Percentiles rank a stretch among this genome's conserved stretches.
phyloP scores from a whole-genome alignment of 2,329 filamentous ascomycete species.

The Rutstroemia sydowiana region DNA sequence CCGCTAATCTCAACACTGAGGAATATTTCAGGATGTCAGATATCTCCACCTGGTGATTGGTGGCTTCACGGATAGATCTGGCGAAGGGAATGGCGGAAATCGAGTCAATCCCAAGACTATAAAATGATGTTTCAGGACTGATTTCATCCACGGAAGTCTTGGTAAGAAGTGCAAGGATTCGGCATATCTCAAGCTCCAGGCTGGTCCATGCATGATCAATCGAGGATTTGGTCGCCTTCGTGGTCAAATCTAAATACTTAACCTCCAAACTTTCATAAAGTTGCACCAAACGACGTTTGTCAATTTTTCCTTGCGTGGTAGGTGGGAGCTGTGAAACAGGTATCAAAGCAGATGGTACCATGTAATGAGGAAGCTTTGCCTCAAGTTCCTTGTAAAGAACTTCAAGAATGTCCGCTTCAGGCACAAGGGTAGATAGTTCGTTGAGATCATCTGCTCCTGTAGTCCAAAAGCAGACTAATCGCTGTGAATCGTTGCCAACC shows the following conservation, averaged over 20 bases:
- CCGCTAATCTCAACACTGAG: slow-evolving; percentile 55
- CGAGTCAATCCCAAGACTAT: slow-evolving; percentile 74
- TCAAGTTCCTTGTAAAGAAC: slow-evolving; percentile 48
- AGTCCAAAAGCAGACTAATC: slow-evolving; percentile 65
- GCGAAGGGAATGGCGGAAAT: slow-evolving; percentile 70
- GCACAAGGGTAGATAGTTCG: slow-evolving; percentile 29
- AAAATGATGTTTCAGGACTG: slow-evolving; percentile 62
- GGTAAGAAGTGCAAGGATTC: slow-evolving; percentile 24
- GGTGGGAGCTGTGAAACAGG: slow-evolving; percentile 63
- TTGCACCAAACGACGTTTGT: slow-evolving; percentile 46
- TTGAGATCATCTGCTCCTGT: slow-evolving; percentile 27
- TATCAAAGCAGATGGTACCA: slow-evolving; percentile 69
- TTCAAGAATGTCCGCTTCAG: slow-evolving; percentile 32
- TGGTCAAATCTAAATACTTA: slow-evolving; percentile 36
- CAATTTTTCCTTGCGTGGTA: slow-evolving; percentile 68
- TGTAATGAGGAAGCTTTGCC: slow-evolving; percentile 60
- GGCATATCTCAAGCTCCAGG: slow-evolving; percentile 49
- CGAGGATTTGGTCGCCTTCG: slow-evolving; percentile 11
- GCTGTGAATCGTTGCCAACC: slow-evolving; percentile 35
- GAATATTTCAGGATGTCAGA: slow-evolving; percentile 63
- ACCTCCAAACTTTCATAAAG: slow-evolving; percentile 41
- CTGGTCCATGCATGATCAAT: slow-evolving; percentile 39
- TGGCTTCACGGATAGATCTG: slow-evolving; percentile 42
- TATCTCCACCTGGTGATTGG: slow-evolving; percentile 49
- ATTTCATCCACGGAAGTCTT: slow-evolving; percentile 40